phyloP scores from a whole-genome alignment of 164 flowering plant genomes.

The Santalum album region DNA sequence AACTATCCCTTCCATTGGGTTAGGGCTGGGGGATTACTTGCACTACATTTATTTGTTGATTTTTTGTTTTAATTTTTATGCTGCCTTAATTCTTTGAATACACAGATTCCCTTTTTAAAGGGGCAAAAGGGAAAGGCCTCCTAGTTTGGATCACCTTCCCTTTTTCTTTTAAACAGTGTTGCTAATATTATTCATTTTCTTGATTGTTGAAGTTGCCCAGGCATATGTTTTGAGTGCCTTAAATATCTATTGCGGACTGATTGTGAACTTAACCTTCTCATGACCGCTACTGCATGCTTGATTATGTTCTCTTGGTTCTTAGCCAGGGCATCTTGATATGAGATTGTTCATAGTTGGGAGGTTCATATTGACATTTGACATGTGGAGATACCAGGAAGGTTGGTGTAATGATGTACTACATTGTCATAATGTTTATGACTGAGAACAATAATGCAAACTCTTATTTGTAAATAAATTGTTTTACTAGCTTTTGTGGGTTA shows the following conservation, averaged over 20 bases:
- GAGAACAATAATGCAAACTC: neutral
- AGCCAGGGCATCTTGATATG: constrained; percentile 14
- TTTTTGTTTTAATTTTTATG: too few relatives aligned
- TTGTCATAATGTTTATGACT: too few relatives aligned
- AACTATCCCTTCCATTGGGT: too few relatives aligned
- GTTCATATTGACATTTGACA: constrained; percentile 11
- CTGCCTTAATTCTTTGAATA: too few relatives aligned
- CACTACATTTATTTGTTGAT: too few relatives aligned
- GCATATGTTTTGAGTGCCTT: constrained; percentile 15
- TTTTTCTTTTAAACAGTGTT: neutral
- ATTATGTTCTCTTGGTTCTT: constrained; percentile 11
- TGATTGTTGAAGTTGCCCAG: constrained; percentile 10
- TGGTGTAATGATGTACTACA: constrained; percentile 9
- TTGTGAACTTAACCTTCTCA: constrained; percentile 11
- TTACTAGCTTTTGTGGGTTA: too few relatives aligned
- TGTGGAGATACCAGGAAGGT: constrained; percentile 20
- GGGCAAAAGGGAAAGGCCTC: too few relatives aligned
- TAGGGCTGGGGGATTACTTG: too few relatives aligned
- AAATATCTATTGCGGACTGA: constrained; percentile 15
- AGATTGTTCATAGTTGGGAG: constrained; percentile 12
- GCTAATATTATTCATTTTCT: neutral
- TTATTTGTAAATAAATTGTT: too few relatives aligned
- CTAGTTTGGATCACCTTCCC: neutral
- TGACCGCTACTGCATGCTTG: constrained; percentile 19
- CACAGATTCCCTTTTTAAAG: too few relatives aligned